Percentiles rank a stretch among this genome's conserved stretches.
Evolutionary conservation across 192 early-diverging fungal species (phyloP).

Genomic region (Allomyces macrogynus): DNA sequence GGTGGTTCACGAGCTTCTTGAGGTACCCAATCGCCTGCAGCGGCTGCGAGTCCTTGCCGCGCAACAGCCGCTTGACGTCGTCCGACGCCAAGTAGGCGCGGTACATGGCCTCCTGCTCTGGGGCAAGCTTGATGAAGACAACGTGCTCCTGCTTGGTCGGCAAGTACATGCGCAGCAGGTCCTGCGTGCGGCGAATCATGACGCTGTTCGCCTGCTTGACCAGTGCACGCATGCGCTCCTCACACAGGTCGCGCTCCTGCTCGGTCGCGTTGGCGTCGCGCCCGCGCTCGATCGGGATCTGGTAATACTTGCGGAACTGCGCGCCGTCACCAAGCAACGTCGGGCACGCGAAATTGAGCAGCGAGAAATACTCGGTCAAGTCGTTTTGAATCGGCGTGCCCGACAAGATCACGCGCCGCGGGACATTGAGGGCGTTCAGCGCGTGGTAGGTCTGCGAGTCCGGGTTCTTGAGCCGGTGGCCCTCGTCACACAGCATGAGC

Average conservation of each 20-base stretch:
- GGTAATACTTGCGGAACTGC: conserved; percentile 84
- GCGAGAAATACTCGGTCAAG: conserved; percentile 75
- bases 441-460: conserved; percentile 60
- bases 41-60: conserved; percentile 59
- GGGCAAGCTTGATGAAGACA: conserved; percentile 74
- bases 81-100: conserved; percentile 48
- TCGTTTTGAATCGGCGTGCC: conserved; percentile 93
- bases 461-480: conserved; percentile 7
- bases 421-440: conserved; percentile 65
- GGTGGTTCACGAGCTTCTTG: conserved; percentile 96
- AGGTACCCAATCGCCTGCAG: conserved; percentile 75
- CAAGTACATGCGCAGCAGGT: conserved; percentile 88
- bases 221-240: conserved; percentile 67
- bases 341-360: conserved; percentile 90
- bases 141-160: conserved; percentile 96
- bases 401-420: conserved; percentile 79
- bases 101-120: conserved; percentile 63
- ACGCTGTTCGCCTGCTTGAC: conserved; percentile 75
- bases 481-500: conserved; percentile 89
- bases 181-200: conserved; percentile 92
- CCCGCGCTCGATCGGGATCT: conserved; percentile 78
- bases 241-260: conserved; percentile 50
- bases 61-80: conserved; percentile 46
- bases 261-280: conserved; percentile 77
- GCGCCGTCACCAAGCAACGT: conserved; percentile 62